Evolutionary conservation across 2,329 filamentous ascomycete species (phyloP).

Genomic region (Cordyceps militaris): DNA sequence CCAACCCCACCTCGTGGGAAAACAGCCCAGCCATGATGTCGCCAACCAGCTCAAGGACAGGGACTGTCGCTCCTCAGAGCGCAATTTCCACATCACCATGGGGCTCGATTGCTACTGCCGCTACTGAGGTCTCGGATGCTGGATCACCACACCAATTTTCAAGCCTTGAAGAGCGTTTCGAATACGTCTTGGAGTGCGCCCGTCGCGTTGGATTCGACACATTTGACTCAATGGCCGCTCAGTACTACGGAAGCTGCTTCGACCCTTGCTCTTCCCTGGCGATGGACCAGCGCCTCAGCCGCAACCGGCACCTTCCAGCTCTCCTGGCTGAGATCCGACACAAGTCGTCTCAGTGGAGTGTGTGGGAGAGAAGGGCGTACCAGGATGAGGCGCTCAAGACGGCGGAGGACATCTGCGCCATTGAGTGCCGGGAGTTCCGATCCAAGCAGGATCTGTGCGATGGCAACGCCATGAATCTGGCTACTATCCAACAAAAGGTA

Average conservation of each 20-base stretch:
- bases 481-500: conserved; percentile 14
- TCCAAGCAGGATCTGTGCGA: conserved; percentile 1
- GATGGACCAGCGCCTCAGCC: conserved; percentile 16
- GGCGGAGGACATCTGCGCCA: conserved; percentile 15
- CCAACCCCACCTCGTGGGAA: conserved; percentile 9
- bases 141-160: neutral
- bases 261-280: conserved; percentile 13
- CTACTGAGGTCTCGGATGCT: conserved; percentile 8
- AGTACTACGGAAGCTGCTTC: conserved; percentile 15
- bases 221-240: conserved; percentile 14
- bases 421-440: conserved; percentile 12
- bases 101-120: conserved; percentile 11
- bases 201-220: conserved; percentile 13
- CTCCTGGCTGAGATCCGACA: conserved; percentile 12
- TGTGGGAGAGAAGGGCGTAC: conserved; percentile 22
- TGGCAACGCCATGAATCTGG: conserved; percentile 1
- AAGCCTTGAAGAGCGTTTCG: conserved; percentile 15
- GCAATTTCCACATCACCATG: conserved; percentile 7
- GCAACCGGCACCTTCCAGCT: conserved; percentile 15
- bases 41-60: conserved; percentile 12
- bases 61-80: conserved; percentile 6
- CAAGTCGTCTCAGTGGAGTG: conserved; percentile 17
- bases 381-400: conserved; percentile 23
- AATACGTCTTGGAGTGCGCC: conserved; percentile 14
- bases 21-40: conserved; percentile 13